Percentiles rank a stretch among this genome's conserved stretches.
Conservation (phyloP, 208 protist genomes). For the Leishmania gerbilli region DNA sequence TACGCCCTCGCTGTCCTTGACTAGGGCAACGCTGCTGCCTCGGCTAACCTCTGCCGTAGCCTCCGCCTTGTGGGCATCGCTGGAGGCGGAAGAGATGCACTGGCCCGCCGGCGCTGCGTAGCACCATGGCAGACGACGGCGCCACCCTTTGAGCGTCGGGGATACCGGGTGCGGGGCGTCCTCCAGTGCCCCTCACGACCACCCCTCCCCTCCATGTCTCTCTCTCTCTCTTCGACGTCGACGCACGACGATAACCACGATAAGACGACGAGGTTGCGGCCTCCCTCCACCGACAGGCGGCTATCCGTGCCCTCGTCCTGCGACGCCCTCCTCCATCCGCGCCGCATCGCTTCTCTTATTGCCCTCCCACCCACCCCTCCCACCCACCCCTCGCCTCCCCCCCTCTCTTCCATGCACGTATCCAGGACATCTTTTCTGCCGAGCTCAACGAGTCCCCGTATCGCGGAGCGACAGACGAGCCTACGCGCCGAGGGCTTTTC, state of each 20-base stretch:
- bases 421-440: background rate
- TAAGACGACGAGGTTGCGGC: background rate
- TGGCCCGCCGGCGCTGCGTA: conserved; percentile 5
- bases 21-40: background rate
- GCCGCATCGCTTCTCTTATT: background rate
- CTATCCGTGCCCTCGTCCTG: background rate
- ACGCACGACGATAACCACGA: background rate
- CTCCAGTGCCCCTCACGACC: background rate
- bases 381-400: no score
- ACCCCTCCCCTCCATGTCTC: background rate
- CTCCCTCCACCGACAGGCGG: background rate
- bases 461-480: background rate
- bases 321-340: background rate
- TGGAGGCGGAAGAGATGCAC: conserved; percentile 19
- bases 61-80: conserved; percentile 22
- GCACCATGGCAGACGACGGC: background rate
- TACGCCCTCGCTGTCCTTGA: background rate
- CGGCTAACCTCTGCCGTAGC: conserved; percentile 13
- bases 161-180: background rate
- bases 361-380: background rate
- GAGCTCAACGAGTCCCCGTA: background rate
- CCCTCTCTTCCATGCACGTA: background rate
- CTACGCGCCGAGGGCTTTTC: background rate
- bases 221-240: background rate
- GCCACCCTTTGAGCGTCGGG: background rate